Evolutionary conservation across 73 alveolate species (phyloP).

Genomic region (Symbiodinium pilosum): DNA sequence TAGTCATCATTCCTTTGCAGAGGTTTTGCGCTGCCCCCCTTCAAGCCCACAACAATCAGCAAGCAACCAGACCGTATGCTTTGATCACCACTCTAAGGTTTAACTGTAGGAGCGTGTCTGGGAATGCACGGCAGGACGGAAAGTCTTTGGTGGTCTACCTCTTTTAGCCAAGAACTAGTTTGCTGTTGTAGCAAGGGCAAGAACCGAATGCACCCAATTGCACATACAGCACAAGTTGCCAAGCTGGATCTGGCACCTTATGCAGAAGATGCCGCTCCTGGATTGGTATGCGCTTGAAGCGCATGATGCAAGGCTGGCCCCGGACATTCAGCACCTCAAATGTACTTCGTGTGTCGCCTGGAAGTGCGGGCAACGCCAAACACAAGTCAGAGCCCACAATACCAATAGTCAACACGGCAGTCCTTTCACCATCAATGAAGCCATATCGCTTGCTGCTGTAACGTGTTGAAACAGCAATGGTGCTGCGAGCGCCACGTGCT

Average conservation of each 20-base stretch:
- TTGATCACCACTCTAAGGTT: too few relatives aligned
- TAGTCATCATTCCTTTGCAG: slow-evolving; percentile 20
- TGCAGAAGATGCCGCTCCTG: slow-evolving; percentile 42
- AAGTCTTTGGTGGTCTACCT: too few relatives aligned
- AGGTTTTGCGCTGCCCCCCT: too few relatives aligned
- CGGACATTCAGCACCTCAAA: slow-evolving; percentile 55
- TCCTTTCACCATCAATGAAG: slow-evolving; percentile 37
- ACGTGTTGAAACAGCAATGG: slow-evolving; percentile 65
- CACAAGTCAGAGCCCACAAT: slow-evolving; percentile 58
- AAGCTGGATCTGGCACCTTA: slow-evolving; percentile 45
- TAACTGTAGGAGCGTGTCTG: too few relatives aligned
- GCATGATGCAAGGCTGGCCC: slow-evolving; percentile 42
- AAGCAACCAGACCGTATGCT: too few relatives aligned
- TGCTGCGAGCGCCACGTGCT: neutral
- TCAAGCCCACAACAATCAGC: too few relatives aligned
- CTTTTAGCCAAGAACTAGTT: too few relatives aligned
- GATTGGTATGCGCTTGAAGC: slow-evolving; percentile 50
- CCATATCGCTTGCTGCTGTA: slow-evolving; percentile 82
- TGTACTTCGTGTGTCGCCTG: slow-evolving; percentile 1
- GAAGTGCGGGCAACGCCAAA: slow-evolving; percentile 69
- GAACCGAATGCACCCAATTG: too few relatives aligned
- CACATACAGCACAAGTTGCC: too few relatives aligned
- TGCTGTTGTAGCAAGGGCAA: too few relatives aligned
- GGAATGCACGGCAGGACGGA: too few relatives aligned
- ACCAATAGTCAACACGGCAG: slow-evolving; percentile 60